Conservation (phyloP, 2,329 filamentous ascomycete genomes). For the Monilinia polystroma region DNA sequence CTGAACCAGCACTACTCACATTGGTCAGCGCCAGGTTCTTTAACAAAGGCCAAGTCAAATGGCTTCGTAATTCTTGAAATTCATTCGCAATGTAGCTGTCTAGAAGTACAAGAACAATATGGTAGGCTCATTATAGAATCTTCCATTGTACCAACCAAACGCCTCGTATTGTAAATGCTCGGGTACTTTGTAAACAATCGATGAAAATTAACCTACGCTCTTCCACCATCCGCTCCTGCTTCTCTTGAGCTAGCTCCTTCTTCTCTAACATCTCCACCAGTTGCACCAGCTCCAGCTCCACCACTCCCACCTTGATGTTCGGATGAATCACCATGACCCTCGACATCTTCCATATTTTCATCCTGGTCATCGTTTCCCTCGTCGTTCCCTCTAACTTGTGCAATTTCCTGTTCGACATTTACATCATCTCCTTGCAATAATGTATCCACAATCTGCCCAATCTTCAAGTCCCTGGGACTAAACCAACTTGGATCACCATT, state of each 20-base stretch:
- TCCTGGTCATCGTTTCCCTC: constrained; percentile 62
- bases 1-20: constrained; percentile 56
- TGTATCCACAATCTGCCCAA: constrained; percentile 81
- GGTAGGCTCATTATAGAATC: constrained; percentile 26
- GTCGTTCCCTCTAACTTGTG: constrained; percentile 55
- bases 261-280: constrained; percentile 85
- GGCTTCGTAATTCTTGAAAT: constrained; percentile 29
- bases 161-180: constrained; percentile 36
- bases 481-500: constrained; percentile 72
- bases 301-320: constrained; percentile 65
- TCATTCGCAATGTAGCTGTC: constrained; percentile 37
- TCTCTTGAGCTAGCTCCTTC: constrained; percentile 87
- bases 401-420: constrained; percentile 71
- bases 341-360: constrained; percentile 77
- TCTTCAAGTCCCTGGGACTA: constrained; percentile 80
- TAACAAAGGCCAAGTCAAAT: constrained; percentile 17
- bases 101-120: constrained; percentile 39
- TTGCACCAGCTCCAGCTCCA: constrained; percentile 81
- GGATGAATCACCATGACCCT: constrained; percentile 60
- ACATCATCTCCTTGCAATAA: constrained; percentile 88
- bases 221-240: constrained; percentile 91
- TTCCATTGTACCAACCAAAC: constrained; percentile 37
- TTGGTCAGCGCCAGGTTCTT: constrained; percentile 45
- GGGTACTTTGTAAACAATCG: constrained; percentile 31
- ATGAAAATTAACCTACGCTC: constrained; percentile 84